These are phyloP conservation scores for Pyrenochaeta sp. DNA, from an alignment of 2,329 filamentous ascomycete species.

Conservation along the genomic window DNA sequence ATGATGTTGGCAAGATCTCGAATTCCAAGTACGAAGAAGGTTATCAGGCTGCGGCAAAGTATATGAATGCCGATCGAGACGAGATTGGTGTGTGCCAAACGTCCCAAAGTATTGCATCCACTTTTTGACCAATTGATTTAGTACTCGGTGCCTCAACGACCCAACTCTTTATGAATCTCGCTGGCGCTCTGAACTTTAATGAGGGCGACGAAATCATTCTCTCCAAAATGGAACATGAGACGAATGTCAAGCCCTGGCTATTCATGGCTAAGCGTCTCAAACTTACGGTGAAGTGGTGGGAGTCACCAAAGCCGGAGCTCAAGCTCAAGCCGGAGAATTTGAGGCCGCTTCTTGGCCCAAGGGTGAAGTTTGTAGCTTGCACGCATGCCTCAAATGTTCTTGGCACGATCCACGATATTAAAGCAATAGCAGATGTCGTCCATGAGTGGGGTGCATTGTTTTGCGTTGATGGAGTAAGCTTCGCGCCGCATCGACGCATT, in stretches of 20 bases:
- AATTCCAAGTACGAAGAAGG: conserved; percentile 68
- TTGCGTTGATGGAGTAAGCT: conserved; percentile 79
- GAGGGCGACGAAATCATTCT: conserved; percentile 71
- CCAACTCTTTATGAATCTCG: conserved; percentile 76
- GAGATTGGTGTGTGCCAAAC: conserved; percentile 67
- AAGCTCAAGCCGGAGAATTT: conserved; percentile 67
- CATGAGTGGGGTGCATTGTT: conserved; percentile 65
- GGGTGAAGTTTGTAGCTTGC: conserved; percentile 74
- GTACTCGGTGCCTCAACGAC: conserved; percentile 79
- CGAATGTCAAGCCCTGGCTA: conserved; percentile 78
- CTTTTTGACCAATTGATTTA: conserved; percentile 31
- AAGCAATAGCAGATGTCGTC: conserved; percentile 63
- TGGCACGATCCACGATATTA: conserved; percentile 73
- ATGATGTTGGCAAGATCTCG: conserved; percentile 67
- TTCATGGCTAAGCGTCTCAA: conserved; percentile 69
- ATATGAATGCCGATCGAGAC: conserved; percentile 71
- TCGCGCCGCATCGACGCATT: conserved; percentile 74
- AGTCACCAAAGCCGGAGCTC: conserved; percentile 59
- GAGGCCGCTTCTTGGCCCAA: conserved; percentile 65
- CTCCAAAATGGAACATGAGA: conserved; percentile 78
- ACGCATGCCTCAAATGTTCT: conserved; percentile 80
- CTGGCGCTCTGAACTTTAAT: conserved; percentile 41
- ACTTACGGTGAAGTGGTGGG: conserved; percentile 76
- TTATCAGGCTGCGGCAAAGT: conserved; percentile 71
- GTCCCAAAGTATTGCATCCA: background rate